Evolutionary conservation across 2,329 filamentous ascomycete genomes (phyloP).

Genomic region (Epichloe glyceriae): DNA sequence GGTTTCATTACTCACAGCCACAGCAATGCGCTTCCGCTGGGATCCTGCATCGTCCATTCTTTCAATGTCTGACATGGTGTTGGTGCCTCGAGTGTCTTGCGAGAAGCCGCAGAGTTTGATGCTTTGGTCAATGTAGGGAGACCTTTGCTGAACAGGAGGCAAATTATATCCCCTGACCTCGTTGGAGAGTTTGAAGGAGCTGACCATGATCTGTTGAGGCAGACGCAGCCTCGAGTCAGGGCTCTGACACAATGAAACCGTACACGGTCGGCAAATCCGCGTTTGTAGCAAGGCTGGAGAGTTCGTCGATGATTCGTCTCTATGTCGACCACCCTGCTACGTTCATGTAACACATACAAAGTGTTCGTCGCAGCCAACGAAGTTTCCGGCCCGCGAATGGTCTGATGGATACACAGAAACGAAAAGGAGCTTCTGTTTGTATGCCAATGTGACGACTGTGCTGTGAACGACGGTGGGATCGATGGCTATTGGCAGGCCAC

Average conservation of each 20-base stretch:
- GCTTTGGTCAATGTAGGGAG: not conserved
- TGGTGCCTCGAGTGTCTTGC: not conserved
- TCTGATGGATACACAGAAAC: conserved; percentile 1
- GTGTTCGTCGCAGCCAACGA: conserved; percentile 2
- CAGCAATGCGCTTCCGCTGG: conserved; percentile 44
- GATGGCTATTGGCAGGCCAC: not conserved
- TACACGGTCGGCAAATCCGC: not conserved
- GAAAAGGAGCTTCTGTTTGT: conserved; percentile 1
- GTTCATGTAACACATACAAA: conserved; percentile 1
- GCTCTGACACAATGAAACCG: not conserved
- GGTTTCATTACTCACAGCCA: conserved; percentile 35
- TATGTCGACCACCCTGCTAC: not conserved
- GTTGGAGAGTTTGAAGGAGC: conserved; percentile 1
- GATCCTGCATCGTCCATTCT: conserved; percentile 25
- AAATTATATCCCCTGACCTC: conserved; percentile 2
- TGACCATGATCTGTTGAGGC: conserved; percentile 3
- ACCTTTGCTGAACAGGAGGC: not conserved
- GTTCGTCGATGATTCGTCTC: not conserved
- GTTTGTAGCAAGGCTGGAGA: not conserved
- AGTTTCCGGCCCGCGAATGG: conserved; percentile 1
- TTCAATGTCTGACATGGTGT: conserved; percentile 2
- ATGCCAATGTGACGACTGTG: not conserved
- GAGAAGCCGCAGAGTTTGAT: not conserved
- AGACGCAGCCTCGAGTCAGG: not conserved
- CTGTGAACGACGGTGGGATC: not conserved